Evolutionary conservation across 306 rosid species (phyloP).

Genomic region (Fragaria vesca): DNA sequence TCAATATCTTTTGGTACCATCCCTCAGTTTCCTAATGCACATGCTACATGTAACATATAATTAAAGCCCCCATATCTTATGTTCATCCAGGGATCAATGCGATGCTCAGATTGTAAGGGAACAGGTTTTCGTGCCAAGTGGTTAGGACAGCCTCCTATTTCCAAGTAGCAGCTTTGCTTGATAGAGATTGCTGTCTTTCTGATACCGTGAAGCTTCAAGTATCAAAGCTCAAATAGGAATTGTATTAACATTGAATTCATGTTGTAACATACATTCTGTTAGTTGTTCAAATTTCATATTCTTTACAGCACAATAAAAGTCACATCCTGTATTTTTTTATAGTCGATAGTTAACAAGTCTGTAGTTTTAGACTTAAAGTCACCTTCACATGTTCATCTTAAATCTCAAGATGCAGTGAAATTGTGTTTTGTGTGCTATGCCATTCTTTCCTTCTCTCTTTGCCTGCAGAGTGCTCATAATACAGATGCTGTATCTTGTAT

Average conservation of each 20-base stretch:
- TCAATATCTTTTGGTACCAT: neutral
- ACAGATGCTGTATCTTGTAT: neutral
- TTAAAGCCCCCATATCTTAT: neutral
- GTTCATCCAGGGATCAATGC: slow-evolving; percentile 47
- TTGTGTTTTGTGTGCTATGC: neutral
- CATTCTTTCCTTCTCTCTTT: neutral
- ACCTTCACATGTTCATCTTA: slow-evolving; percentile 8
- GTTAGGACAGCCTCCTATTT: slow-evolving; percentile 81
- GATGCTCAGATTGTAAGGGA: slow-evolving; percentile 59
- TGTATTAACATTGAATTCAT: slow-evolving; percentile 16
- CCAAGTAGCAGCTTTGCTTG: slow-evolving; percentile 35
- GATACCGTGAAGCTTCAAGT: slow-evolving; percentile 13
- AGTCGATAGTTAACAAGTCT: slow-evolving; percentile 8
- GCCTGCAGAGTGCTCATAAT: neutral
- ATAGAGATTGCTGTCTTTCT: slow-evolving; percentile 2
- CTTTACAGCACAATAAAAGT: slow-evolving; percentile 21
- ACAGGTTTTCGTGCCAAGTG: slow-evolving; percentile 69
- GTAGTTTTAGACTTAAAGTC: too few species aligned
- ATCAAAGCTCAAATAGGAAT: slow-evolving; percentile 13
- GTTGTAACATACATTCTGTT: slow-evolving; percentile 8
- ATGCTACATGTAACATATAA: neutral
- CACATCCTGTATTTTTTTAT: slow-evolving; percentile 18
- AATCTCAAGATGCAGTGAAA: slow-evolving; percentile 7
- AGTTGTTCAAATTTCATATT: slow-evolving; percentile 12
- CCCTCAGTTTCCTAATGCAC: neutral